These are phyloP conservation scores for Alisma plantagoaquatica DNA, from an alignment of 106 monocot species.

Conservation along the genomic window DNA sequence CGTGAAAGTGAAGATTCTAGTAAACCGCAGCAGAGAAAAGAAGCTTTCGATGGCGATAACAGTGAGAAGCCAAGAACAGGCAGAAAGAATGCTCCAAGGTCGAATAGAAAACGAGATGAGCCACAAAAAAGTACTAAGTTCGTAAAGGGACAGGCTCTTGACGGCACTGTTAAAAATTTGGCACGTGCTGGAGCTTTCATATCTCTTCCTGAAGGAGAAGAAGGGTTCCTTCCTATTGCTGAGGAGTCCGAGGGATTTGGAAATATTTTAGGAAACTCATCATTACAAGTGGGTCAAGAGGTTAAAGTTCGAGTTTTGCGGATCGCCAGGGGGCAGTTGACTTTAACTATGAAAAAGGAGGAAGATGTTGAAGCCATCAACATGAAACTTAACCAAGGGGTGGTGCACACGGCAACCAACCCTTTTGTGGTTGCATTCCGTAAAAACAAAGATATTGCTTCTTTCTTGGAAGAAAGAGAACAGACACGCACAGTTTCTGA, in stretches of 20 bases:
- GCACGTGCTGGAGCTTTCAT: conserved; percentile 65
- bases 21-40: conserved; percentile 30
- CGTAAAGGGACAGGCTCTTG: conserved; percentile 44
- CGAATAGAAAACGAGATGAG: conserved; percentile 30
- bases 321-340: conserved; percentile 59
- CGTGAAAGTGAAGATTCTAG: conserved; percentile 39
- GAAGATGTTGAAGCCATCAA: conserved; percentile 62
- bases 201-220: conserved; percentile 71
- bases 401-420: conserved; percentile 45
- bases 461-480: conserved; percentile 61
- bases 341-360: conserved; percentile 89
- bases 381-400: conserved; percentile 52
- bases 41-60: conserved; percentile 21
- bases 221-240: conserved; percentile 85
- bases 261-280: conserved; percentile 44
- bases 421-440: conserved; percentile 79
- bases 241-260: conserved; percentile 74
- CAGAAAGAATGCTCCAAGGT: conserved; percentile 35
- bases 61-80: conserved; percentile 36
- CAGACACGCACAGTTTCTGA: no score
- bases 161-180: conserved; percentile 68
- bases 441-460: conserved; percentile 66
- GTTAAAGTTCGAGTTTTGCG: conserved; percentile 68
- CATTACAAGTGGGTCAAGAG: conserved; percentile 54
- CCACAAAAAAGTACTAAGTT: conserved; percentile 37